phyloP scores from a whole-genome alignment of 148 eudicot species.

The Amaranthus cruentus region DNA sequence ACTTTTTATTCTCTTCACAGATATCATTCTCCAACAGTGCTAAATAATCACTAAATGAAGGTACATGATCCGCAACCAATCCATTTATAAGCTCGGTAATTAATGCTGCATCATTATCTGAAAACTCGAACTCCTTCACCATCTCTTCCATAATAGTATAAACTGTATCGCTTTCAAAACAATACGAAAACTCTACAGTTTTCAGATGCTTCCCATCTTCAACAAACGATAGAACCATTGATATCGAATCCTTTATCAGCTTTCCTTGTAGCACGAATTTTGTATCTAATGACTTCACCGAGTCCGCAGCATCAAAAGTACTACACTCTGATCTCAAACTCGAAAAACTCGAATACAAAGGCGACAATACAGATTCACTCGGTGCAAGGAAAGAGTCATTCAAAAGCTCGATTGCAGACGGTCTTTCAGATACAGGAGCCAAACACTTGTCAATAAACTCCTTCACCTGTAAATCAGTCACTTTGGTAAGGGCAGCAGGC shows the following conservation, averaged over 20 bases:
- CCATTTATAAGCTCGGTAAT: background rate
- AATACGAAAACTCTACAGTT: slow-evolving; percentile 3
- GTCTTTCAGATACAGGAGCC: slow-evolving; percentile 14
- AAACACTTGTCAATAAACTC: slow-evolving; percentile 15
- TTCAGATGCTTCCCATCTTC: background rate
- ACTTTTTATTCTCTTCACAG: too few species aligned
- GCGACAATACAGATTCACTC: background rate
- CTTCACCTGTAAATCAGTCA: slow-evolving; percentile 5
- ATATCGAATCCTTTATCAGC: slow-evolving; percentile 1
- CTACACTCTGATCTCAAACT: background rate
- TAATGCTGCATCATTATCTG: slow-evolving; percentile 3
- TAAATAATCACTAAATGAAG: background rate
- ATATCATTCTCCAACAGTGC: too few species aligned
- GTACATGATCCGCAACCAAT: background rate
- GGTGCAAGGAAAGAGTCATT: slow-evolving; percentile 5
- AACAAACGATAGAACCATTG: slow-evolving; percentile 11
- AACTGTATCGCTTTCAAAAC: slow-evolving; percentile 1
- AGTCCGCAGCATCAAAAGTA: background rate
- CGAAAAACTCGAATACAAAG: background rate
- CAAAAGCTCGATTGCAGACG: slow-evolving; percentile 9
- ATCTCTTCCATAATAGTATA: slow-evolving; percentile 4
- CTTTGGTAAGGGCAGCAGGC: slow-evolving; percentile 7
- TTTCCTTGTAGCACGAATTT: slow-evolving; percentile 2
- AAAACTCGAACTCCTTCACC: slow-evolving; percentile 5
- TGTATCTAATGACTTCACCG: background rate